phyloP scores from a whole-genome alignment of 2,329 filamentous ascomycete species.

The Sporothrix mexicana region DNA sequence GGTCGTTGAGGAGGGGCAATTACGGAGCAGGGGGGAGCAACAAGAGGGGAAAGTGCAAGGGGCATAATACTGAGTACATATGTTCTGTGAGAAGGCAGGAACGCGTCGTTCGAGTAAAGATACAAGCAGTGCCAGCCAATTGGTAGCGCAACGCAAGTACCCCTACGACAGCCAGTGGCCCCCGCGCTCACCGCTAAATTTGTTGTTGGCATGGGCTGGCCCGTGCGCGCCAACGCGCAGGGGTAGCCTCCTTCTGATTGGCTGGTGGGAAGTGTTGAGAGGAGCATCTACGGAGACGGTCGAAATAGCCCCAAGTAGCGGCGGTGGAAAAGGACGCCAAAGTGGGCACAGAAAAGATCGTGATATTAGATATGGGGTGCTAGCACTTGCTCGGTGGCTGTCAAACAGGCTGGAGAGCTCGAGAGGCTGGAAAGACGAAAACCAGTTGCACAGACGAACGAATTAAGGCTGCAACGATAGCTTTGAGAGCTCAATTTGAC shows the following conservation, averaged over 20 bases:
- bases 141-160: too few species aligned
- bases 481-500: not conserved
- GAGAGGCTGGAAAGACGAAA: not conserved
- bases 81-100: slow-evolving; percentile 12
- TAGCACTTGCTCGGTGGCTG: not conserved
- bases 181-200: slow-evolving; percentile 33
- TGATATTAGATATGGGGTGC: slow-evolving; percentile 28
- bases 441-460: not conserved
- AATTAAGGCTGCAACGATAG: not conserved
- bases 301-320: slow-evolving; percentile 12
- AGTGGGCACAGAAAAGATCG: slow-evolving; percentile 26
- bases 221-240: slow-evolving; percentile 37
- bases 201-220: slow-evolving; percentile 33
- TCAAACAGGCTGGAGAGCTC: not conserved
- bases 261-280: slow-evolving; percentile 17
- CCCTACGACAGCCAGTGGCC: not conserved
- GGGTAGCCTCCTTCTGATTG: slow-evolving; percentile 32
- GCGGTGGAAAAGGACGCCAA: slow-evolving; percentile 28
- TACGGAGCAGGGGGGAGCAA: slow-evolving; percentile 6
- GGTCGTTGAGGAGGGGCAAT: slow-evolving; percentile 33
- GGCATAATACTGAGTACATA: not conserved
- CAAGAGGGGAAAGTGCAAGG: slow-evolving; percentile 30
- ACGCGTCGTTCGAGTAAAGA: slow-evolving; percentile 6
- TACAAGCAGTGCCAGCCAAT: too few species aligned
- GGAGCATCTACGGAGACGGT: not conserved